Evolutionary conservation across 2,329 filamentous ascomycete species (phyloP).

Genomic region (Trichoderma sp.): DNA sequence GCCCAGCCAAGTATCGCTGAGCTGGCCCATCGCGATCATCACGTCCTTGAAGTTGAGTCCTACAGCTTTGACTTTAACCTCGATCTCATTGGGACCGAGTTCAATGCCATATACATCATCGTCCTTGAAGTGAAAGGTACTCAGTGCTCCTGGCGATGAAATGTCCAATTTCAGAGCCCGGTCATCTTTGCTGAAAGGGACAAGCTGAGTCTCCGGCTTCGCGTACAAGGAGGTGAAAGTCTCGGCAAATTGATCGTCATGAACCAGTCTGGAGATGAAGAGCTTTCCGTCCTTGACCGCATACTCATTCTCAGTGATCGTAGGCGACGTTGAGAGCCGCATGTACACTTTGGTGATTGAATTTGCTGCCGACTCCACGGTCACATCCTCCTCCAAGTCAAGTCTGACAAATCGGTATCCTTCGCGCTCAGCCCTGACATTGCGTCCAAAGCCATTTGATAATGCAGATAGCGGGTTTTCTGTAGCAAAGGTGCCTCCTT

Average conservation of each 20-base stretch:
- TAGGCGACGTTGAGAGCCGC: neutral
- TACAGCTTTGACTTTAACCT: neutral
- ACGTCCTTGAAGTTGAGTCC: neutral
- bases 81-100: neutral
- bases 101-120: neutral
- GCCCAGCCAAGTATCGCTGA: neutral
- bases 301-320: neutral
- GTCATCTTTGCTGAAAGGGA: neutral
- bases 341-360: neutral
- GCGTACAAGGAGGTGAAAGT: neutral
- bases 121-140: neutral
- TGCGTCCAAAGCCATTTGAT: neutral
- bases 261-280: neutral
- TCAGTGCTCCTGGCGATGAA: neutral
- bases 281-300: neutral
- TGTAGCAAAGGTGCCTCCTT: neutral
- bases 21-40: neutral
- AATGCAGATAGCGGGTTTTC: neutral
- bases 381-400: neutral
- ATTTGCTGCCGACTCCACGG: neutral
- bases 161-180: neutral
- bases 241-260: neutral
- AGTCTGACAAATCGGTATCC: neutral
- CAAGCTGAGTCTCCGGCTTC: neutral
- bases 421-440: neutral